These are phyloP conservation scores for Tremellales sp. DNA, from an alignment of 1,284 basidiomycete genomes.

Conservation along the genomic window DNA sequence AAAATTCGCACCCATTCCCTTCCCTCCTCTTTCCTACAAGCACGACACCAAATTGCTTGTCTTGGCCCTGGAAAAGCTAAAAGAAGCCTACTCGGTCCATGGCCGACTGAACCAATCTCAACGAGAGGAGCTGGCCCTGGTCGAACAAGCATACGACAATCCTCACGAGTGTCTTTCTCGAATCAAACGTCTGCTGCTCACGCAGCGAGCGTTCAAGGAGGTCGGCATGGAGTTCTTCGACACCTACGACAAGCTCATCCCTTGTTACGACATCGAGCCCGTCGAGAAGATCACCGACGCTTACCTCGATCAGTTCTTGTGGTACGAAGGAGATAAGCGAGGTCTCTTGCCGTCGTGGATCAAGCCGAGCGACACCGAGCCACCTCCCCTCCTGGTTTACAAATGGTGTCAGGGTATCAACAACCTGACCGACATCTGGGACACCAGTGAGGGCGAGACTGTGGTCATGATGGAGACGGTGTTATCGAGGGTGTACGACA, in stretches of 20 bases:
- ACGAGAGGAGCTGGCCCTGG: conserved; percentile 89
- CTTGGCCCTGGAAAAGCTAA: conserved; percentile 89
- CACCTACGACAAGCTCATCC: conserved; percentile 95
- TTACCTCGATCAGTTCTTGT: conserved; percentile 79
- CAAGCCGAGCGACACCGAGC: conserved; percentile 93
- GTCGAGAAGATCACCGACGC: conserved; percentile 98
- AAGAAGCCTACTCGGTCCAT: conserved; percentile 98
- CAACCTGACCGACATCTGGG: conserved; percentile 83
- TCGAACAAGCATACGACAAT: conserved; percentile 84
- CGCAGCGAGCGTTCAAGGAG: conserved; percentile 96
- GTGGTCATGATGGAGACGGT: conserved; percentile 98
- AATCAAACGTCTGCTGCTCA: conserved; percentile 90
- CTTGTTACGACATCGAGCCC: conserved; percentile 96
- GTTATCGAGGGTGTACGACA: conserved; percentile 92
- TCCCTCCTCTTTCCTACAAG: conserved; percentile 97
- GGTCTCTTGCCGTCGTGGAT: conserved; percentile 96
- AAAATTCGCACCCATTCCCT: conserved; percentile 92
- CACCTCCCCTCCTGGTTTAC: conserved; percentile 91
- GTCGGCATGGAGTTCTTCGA: conserved; percentile 78
- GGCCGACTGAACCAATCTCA: conserved; percentile 93
- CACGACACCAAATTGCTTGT: conserved; percentile 96
- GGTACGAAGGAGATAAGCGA: conserved; percentile 83
- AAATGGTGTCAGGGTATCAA: conserved; percentile 64
- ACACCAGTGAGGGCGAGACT: conserved; percentile 92
- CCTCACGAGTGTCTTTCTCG: conserved; percentile 69